phyloP scores from a whole-genome alignment of 495 filamentous ascomycete genomes.

The Acidomyces sp. region DNA sequence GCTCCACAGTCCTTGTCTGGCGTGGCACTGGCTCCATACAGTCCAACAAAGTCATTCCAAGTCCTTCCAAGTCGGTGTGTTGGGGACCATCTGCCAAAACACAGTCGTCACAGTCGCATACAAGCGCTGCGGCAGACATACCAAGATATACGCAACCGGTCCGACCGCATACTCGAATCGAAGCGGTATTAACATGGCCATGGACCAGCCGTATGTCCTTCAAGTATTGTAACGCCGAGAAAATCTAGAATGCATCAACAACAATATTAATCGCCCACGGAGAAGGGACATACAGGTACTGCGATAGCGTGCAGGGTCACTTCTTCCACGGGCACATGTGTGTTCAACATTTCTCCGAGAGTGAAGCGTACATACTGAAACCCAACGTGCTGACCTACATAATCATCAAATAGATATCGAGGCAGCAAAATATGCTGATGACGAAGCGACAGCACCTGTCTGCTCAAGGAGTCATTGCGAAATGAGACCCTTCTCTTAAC shows the following conservation, averaged over 20 bases:
- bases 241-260: neutral
- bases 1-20: neutral
- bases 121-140: neutral
- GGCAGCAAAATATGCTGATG: neutral
- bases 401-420: neutral
- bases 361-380: neutral
- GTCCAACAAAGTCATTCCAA: neutral
- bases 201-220: neutral
- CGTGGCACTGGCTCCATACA: neutral
- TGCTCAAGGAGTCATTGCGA: neutral
- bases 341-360: slow-evolving; percentile 1
- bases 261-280: too few species aligned
- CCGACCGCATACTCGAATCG: neutral
- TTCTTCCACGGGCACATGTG: neutral
- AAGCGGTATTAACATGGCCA: neutral
- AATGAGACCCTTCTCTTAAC: neutral
- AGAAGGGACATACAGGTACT: neutral
- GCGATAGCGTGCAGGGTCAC: neutral
- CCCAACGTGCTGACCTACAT: neutral
- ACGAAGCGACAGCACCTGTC: neutral
- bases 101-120: neutral
- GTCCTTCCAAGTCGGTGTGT: neutral
- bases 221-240: neutral
- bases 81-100: neutral
- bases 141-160: neutral